These are phyloP conservation scores for Cladosporium austrohemisphaericum DNA, from an alignment of 2,329 filamentous ascomycete species.

Conservation along the genomic window DNA sequence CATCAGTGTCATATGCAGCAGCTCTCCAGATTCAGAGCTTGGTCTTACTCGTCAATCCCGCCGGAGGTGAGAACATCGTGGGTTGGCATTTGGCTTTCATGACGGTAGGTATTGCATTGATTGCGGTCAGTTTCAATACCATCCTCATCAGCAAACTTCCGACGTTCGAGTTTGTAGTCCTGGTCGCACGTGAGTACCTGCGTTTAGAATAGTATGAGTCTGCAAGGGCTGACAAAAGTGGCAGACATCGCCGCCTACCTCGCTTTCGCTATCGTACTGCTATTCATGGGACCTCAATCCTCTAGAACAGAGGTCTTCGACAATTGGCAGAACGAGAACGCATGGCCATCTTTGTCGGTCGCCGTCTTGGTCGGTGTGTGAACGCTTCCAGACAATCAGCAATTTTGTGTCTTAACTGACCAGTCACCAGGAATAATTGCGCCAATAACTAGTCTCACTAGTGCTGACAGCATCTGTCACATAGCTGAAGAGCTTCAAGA, in stretches of 20 bases:
- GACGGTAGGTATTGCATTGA: constrained; percentile 6
- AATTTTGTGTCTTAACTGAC: constrained; percentile 5
- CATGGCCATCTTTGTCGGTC: constrained; percentile 17
- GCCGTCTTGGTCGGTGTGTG: constrained; percentile 20
- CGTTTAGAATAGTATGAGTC: background rate
- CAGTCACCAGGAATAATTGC: constrained; percentile 17
- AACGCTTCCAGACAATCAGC: background rate
- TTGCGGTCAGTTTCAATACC: constrained; percentile 1
- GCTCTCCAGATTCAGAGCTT: constrained; percentile 14
- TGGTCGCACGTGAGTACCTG: background rate
- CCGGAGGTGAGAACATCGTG: background rate
- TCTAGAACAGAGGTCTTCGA: constrained; percentile 16
- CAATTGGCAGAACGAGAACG: constrained; percentile 19
- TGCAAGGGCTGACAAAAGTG: background rate
- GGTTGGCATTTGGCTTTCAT: constrained; percentile 2
- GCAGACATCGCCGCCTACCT: constrained; percentile 19
- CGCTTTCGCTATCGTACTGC: constrained; percentile 22
- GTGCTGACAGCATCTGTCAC: constrained; percentile 18
- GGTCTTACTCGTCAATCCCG: constrained; percentile 9
- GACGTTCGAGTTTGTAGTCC: constrained; percentile 5
- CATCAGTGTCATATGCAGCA: constrained; percentile 10
- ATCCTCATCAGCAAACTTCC: constrained; percentile 10
- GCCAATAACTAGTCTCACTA: constrained; percentile 17
- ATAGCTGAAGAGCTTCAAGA: constrained; percentile 21
- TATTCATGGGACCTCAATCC: constrained; percentile 20